Evolutionary conservation across 2,329 filamentous ascomycete genomes (phyloP).

Genomic region (Pseudofabraea citricarpa): DNA sequence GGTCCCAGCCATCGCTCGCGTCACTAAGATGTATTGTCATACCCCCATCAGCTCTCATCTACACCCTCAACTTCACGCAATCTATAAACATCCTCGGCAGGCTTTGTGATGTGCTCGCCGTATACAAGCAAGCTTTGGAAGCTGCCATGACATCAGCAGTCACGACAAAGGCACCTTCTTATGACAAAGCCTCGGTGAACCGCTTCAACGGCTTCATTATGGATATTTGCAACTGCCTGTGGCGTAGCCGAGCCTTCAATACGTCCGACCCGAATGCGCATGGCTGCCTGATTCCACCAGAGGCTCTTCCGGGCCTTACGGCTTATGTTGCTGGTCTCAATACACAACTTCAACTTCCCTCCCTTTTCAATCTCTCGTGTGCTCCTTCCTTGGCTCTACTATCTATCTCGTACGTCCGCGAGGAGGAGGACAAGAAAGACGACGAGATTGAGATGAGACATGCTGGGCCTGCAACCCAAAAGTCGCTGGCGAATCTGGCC

Average conservation of each 20-base stretch:
- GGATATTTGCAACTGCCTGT: constrained; percentile 81
- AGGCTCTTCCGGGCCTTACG: constrained; percentile 38
- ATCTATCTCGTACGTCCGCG: constrained; percentile 49
- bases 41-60: constrained; percentile 63
- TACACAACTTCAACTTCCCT: constrained; percentile 38
- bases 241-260: constrained; percentile 70
- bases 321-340: constrained; percentile 46
- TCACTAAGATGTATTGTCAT: constrained; percentile 60
- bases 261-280: constrained; percentile 54
- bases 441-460: constrained; percentile 44
- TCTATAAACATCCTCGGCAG: constrained; percentile 62
- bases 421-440: constrained; percentile 50
- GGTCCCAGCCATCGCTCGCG: constrained; percentile 46
- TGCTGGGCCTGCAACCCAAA: constrained; percentile 65
- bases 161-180: constrained; percentile 29
- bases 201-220: constrained; percentile 80
- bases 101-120: constrained; percentile 63
- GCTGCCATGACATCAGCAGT: constrained; percentile 41
- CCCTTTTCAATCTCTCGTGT: constrained; percentile 54
- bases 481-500: constrained; percentile 57
- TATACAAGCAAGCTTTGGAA: constrained; percentile 73
- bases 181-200: constrained; percentile 56
- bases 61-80: constrained; percentile 63
- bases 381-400: constrained; percentile 52
- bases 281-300: constrained; percentile 43